A percentile compares a stretch with the other conserved stretches of the same genome.
phyloP scores from a whole-genome alignment of 352 stramenopile species.

The Halophytophthora polymorphica region DNA sequence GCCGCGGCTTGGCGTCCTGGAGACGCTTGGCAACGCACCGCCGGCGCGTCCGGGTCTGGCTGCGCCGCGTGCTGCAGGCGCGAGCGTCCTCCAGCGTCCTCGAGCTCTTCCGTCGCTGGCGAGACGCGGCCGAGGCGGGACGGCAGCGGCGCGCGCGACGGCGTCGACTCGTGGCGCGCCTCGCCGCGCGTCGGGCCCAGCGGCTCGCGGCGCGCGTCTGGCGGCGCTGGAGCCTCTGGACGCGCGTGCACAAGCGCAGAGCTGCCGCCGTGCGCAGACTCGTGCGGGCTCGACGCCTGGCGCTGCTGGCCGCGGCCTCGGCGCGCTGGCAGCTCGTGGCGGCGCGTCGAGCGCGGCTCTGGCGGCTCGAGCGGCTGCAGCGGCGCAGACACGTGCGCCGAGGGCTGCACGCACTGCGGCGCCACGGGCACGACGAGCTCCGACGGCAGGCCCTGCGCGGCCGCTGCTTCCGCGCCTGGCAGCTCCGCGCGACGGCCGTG shows the following conservation, averaged over 20 bases:
- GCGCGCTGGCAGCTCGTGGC: conserved; percentile 12
- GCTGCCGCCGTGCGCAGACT: background rate
- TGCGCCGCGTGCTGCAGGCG: conserved; percentile 3
- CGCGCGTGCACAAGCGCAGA: no score
- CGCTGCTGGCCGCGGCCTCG: conserved; percentile 6
- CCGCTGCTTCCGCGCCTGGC: conserved; percentile 21
- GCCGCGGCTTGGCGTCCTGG: conserved; percentile 3
- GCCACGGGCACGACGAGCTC: conserved; percentile 16
- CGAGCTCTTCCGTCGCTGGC: conserved; percentile 20
- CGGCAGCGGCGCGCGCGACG: conserved; percentile 1
- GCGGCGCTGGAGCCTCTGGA: no score
- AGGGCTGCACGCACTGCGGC: conserved; percentile 20
- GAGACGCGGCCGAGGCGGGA: conserved; percentile 1
- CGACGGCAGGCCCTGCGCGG: conserved; percentile 26
- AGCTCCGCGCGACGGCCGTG: conserved; percentile 11
- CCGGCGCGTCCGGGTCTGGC: conserved; percentile 2
- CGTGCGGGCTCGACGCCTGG: conserved; percentile 2
- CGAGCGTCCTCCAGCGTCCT: conserved; percentile 1
- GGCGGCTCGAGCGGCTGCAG: conserved; percentile 14
- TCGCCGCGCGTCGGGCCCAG: background rate
- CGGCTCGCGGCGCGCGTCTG: conserved; percentile 6
- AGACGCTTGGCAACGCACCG: background rate
- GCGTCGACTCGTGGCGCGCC: conserved; percentile 2
- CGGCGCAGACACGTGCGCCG: conserved; percentile 12
- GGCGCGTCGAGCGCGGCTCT: conserved; percentile 3